Base-by-base conservation (phyloP, 2,329 filamentous ascomycete species). In the Whalleya microplaca region DNA sequence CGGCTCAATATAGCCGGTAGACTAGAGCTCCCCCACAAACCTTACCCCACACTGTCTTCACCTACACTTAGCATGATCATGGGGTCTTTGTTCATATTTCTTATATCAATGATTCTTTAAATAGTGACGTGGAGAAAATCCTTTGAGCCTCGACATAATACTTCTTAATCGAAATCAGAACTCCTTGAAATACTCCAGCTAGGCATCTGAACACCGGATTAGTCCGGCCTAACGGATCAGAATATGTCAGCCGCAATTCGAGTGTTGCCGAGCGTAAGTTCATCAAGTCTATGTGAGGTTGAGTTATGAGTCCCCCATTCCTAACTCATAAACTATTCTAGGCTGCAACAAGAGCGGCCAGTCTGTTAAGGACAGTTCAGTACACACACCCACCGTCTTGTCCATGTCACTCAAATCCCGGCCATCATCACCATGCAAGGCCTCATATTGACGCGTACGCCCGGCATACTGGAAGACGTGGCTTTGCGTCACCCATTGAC, bases 351-450 rank as follows among this genome's bases (percentile, higher is more conserved):
- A 80, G 87, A 64, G 91, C 91, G 16, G 77, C 86, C 56, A 90
- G 83, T 64, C 82, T 94, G 48, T 86, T 98, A 48, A 88, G 91
- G 52, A 93, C 94, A n/a, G 86, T 99, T 53, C 94, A 96, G 74
- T 96, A 89, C 73, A 89, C 89, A 1, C 94, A 95, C 72, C 92
- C 91, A 55, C 92, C 92, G 5, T 86, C 83, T 51, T 97, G 93
- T 71, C 95, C 95, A 1, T 98, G 95, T 75, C 95, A 99, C 72
- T 90, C 90, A 43, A 97, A 96, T 67, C 91, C 92, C 10, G 84
- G 84, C 50, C 86, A 94, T 71, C 90, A 94, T 66, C 80, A 80
- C 64, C 82, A 84, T 75, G 82, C 81, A 41, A 79, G 83, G 58
- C 76, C 93, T 57, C 75, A 77, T 2, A 57, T 72, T 53, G 64